Conservation (phyloP, 257 asterid genomes). For the Linaria vulgaris region DNA sequence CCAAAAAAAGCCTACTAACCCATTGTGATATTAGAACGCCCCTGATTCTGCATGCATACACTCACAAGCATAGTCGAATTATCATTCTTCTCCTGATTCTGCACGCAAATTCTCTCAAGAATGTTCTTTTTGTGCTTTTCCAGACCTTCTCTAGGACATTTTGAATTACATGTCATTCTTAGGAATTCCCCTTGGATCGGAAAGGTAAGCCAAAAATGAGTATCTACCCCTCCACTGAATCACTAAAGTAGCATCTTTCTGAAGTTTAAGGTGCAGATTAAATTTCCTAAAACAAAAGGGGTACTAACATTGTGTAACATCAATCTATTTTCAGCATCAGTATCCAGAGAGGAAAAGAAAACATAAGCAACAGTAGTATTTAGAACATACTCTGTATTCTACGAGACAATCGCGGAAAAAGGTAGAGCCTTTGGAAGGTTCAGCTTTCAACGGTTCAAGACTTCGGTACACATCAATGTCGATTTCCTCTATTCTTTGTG, state of each 20-base stretch:
- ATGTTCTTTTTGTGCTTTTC: too few species aligned
- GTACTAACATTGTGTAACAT: neutral
- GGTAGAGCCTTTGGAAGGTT: conserved; percentile 73
- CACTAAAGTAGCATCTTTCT: too few species aligned
- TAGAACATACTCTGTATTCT: conserved; percentile 59
- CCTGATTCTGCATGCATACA: too few species aligned
- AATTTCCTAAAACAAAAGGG: neutral
- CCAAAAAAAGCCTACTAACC: too few species aligned
- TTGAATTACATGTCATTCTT: neutral
- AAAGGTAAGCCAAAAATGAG: neutral
- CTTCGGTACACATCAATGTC: conserved; percentile 74
- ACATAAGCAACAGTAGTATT: neutral
- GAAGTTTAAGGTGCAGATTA: too few species aligned
- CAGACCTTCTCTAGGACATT: too few species aligned
- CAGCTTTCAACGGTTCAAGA: conserved; percentile 56
- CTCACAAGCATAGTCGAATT: too few species aligned
- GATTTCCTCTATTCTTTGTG: conserved; percentile 62
- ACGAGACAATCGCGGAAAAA: conserved; percentile 77
- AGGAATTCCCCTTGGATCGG: neutral
- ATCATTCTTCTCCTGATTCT: too few species aligned
- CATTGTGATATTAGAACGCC: too few species aligned
- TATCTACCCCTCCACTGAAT: too few species aligned
- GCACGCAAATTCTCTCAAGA: too few species aligned
- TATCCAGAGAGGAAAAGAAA: neutral
- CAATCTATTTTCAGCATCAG: neutral